phyloP scores from a whole-genome alignment of 306 rosid genomes.

The Hippophae rhamnoides region DNA sequence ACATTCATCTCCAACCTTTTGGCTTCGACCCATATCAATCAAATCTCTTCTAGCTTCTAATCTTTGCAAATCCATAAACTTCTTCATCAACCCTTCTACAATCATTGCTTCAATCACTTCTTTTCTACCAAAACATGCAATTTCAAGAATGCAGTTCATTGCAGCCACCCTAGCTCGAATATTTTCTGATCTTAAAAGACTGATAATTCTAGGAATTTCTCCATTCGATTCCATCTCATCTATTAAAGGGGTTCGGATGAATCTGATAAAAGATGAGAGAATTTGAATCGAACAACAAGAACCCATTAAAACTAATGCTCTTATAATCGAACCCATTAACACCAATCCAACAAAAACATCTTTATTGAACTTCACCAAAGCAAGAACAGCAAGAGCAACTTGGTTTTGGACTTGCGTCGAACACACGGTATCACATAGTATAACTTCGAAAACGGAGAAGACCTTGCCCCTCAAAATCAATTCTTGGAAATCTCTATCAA shows the following conservation, averaged over 20 bases:
- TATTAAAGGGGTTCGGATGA: conserved; percentile 42
- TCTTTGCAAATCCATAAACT: conserved; percentile 48
- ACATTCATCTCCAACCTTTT: conserved; percentile 2
- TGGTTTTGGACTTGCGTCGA: conserved; percentile 37
- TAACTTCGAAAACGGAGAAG: conserved; percentile 13
- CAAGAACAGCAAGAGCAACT: conserved; percentile 33
- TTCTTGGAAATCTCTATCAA: conserved; percentile 17
- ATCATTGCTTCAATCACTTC: conserved; percentile 55
- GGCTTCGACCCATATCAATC: neutral
- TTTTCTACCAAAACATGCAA: conserved; percentile 38
- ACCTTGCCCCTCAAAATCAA: conserved; percentile 15
- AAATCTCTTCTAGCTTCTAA: conserved; percentile 3
- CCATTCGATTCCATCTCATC: conserved; percentile 45
- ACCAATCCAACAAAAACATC: conserved; percentile 67
- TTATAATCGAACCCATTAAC: conserved; percentile 52
- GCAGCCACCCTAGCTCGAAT: conserved; percentile 22
- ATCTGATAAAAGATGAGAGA: conserved; percentile 27
- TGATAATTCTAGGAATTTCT: conserved; percentile 30
- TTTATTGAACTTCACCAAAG: conserved; percentile 45
- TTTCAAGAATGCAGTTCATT: conserved; percentile 42
- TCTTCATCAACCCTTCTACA: conserved; percentile 28
- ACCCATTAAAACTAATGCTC: conserved; percentile 26
- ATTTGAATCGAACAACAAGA: conserved; percentile 34
- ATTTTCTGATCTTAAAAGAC: conserved; percentile 21
- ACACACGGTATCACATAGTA: conserved; percentile 18